Percentiles rank a stretch among this genome's conserved stretches.
Evolutionary conservation across 1,139 yeast species (phyloP).

Genomic region (Komagataea norvegica): DNA sequence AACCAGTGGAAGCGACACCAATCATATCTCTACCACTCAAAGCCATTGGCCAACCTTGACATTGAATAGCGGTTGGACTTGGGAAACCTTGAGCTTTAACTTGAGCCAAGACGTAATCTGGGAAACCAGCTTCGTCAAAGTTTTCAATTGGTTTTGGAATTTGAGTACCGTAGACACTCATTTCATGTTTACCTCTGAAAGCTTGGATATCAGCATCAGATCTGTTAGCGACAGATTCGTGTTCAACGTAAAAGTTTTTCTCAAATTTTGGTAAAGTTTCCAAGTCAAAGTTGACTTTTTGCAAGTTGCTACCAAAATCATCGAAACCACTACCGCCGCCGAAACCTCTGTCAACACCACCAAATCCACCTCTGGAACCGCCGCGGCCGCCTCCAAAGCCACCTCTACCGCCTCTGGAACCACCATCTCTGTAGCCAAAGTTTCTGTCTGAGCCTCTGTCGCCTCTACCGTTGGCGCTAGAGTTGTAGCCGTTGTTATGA

Average conservation of each 20-base stretch:
- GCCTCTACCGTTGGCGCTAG: conserved; percentile 27
- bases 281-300: conserved; percentile 76
- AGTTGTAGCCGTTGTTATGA: conserved; percentile 23
- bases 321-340: conserved; percentile 40
- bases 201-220: conserved; percentile 62
- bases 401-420: conserved; percentile 31
- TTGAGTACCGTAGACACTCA: conserved; percentile 78
- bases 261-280: conserved; percentile 82
- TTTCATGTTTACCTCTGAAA: conserved; percentile 79
- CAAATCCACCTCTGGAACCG: conserved; percentile 35
- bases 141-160: conserved; percentile 92
- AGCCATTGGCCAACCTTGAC: conserved; percentile 99
- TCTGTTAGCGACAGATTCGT: conserved; percentile 71
- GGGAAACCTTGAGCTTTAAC: conserved; percentile 91
- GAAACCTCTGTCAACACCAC: conserved; percentile 34
- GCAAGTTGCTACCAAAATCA: conserved; percentile 53
- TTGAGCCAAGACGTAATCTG: conserved; percentile 85
- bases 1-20: conserved; percentile 98
- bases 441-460: conserved; percentile 36
- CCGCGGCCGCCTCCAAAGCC: conserved; percentile 32
- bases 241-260: conserved; percentile 90
- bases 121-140: conserved; percentile 97
- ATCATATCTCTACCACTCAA: conserved; percentile 97
- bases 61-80: conserved; percentile 91
- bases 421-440: conserved; percentile 33